These are phyloP conservation scores for Xylaria sp. DNA, from an alignment of 2,329 filamentous ascomycete genomes.

Conservation along the genomic window DNA sequence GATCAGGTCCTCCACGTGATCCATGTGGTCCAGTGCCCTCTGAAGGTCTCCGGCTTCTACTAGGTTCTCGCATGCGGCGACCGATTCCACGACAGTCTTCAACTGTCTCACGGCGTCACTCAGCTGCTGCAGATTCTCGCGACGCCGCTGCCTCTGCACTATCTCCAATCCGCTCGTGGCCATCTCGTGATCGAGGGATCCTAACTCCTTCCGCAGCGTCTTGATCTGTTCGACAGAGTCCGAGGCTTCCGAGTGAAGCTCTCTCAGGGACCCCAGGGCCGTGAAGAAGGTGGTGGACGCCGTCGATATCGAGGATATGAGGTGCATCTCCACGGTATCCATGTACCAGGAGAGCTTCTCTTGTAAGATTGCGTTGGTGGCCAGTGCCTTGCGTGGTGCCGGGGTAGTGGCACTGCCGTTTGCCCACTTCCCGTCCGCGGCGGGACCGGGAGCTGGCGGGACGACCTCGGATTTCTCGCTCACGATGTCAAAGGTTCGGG, in stretches of 20 bases:
- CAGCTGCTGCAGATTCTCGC: conserved; percentile 85
- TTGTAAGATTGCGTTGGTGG: conserved; percentile 95
- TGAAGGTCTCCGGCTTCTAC: conserved; percentile 88
- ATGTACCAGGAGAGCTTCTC: conserved; percentile 99
- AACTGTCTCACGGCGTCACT: conserved; percentile 86
- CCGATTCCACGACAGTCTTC: conserved; percentile 77
- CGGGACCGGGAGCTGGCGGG: conserved; percentile 66
- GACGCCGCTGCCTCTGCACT: conserved; percentile 80
- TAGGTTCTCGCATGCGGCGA: conserved; percentile 79
- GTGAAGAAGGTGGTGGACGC: conserved; percentile 97
- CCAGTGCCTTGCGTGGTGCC: conserved; percentile 82
- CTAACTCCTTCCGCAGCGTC: conserved; percentile 79
- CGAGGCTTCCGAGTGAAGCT: conserved; percentile 90
- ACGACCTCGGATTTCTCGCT: conserved; percentile 97
- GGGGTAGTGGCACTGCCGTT: conserved; percentile 64
- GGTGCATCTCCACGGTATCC: conserved; percentile 97
- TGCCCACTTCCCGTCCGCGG: conserved; percentile 62
- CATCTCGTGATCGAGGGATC: conserved; percentile 85
- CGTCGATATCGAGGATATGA: conserved; percentile 95
- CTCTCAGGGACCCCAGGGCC: conserved; percentile 87
- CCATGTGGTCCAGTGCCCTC: conserved; percentile 79
- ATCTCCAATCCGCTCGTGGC: conserved; percentile 86
- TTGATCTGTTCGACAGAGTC: conserved; percentile 91
- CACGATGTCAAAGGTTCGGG: conserved; percentile 93
- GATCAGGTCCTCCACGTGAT: conserved; percentile 81